These are phyloP conservation scores for Pseudoperonospora humuli DNA, from an alignment of 352 stramenopile genomes.

Conservation along the genomic window DNA sequence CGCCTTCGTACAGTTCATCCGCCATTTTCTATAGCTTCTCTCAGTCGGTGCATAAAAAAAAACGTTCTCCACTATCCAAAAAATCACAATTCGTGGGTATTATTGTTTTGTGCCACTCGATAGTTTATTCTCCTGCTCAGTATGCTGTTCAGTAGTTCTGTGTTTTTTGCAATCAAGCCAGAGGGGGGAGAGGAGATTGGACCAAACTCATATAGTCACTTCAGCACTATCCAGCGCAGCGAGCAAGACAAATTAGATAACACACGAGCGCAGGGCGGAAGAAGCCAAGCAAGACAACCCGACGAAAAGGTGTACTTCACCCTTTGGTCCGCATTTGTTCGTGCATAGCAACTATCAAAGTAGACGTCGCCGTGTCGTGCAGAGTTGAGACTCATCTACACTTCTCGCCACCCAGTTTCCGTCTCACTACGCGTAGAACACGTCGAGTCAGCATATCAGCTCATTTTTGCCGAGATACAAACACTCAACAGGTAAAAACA, in stretches of 20 bases:
- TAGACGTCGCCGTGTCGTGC: slow-evolving; percentile 9
- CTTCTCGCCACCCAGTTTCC: slow-evolving; percentile 7
- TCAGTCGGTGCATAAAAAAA: too few relatives aligned
- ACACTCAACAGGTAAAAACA: too few relatives aligned
- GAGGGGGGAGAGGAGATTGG: slow-evolving; percentile 14
- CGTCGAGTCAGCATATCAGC: not conserved
- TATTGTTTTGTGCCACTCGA: not conserved
- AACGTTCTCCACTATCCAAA: too few relatives aligned
- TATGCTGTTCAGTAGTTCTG: slow-evolving; percentile 1
- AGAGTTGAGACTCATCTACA: slow-evolving; percentile 13
- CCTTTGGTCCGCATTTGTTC: too few relatives aligned
- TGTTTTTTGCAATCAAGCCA: slow-evolving; percentile 15
- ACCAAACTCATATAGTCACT: slow-evolving; percentile 10
- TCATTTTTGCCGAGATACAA: not conserved
- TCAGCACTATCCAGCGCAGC: slow-evolving; percentile 14
- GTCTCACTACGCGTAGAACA: slow-evolving; percentile 10
- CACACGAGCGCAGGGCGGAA: too few relatives aligned
- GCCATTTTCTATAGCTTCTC: slow-evolving; percentile 3
- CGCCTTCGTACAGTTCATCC: slow-evolving; percentile 24
- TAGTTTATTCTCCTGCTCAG: not conserved
- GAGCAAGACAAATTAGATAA: too few relatives aligned
- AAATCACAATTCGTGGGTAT: too few relatives aligned
- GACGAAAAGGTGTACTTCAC: slow-evolving; percentile 19
- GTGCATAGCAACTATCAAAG: too few relatives aligned
- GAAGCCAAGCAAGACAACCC: slow-evolving; percentile 13